A percentile compares a stretch with the other conserved stretches of the same genome.
These are phyloP conservation scores for Corynespora cassiicola DNA, from an alignment of 2,329 filamentous ascomycete genomes.

Conservation along the genomic window DNA sequence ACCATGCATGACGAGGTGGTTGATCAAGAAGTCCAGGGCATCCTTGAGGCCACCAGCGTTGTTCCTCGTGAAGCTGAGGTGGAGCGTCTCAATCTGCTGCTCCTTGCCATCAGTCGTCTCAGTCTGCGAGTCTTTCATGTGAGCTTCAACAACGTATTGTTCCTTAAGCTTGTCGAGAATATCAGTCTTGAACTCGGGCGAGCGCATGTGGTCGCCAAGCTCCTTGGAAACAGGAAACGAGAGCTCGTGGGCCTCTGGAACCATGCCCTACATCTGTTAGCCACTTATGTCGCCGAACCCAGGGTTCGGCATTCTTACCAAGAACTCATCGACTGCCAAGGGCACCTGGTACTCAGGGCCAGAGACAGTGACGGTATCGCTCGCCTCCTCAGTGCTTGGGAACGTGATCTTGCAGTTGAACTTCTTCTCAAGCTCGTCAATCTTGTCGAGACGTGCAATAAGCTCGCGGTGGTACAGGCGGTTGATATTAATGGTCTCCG, in stretches of 20 bases:
- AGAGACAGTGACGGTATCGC: slow-evolving; percentile 93
- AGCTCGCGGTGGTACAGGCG: slow-evolving; percentile 95
- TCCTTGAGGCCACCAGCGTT: slow-evolving; percentile 95
- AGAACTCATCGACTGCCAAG: slow-evolving; percentile 91
- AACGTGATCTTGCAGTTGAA: slow-evolving; percentile 99
- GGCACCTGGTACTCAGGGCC: slow-evolving; percentile 98
- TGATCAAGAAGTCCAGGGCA: slow-evolving; percentile 91
- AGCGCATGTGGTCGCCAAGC: slow-evolving; percentile 81
- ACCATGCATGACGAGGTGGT: slow-evolving; percentile 83
- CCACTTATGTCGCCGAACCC: slow-evolving; percentile 1
- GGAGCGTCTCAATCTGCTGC: slow-evolving; percentile 53
- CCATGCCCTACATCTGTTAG: slow-evolving; percentile 75
- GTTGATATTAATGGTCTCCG: slow-evolving; percentile 91
- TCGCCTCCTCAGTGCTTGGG: slow-evolving; percentile 95
- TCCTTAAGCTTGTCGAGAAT: slow-evolving; percentile 83
- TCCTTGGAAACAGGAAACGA: slow-evolving; percentile 78
- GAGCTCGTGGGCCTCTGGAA: slow-evolving; percentile 93
- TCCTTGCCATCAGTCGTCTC: slow-evolving; percentile 50
- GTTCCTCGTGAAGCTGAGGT: slow-evolving; percentile 83
- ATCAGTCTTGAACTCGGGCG: slow-evolving; percentile 79
- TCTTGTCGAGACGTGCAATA: slow-evolving; percentile 83
- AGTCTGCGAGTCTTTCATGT: slow-evolving; percentile 63
- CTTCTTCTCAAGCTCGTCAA: slow-evolving; percentile 96
- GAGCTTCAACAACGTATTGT: slow-evolving; percentile 90
- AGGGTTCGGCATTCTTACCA: slow-evolving; percentile 59